A percentile compares a stretch with the other conserved stretches of the same genome.
These are phyloP conservation scores for Globisporangium splendens DNA, from an alignment of 352 stramenopile genomes.

Conservation along the genomic window DNA sequence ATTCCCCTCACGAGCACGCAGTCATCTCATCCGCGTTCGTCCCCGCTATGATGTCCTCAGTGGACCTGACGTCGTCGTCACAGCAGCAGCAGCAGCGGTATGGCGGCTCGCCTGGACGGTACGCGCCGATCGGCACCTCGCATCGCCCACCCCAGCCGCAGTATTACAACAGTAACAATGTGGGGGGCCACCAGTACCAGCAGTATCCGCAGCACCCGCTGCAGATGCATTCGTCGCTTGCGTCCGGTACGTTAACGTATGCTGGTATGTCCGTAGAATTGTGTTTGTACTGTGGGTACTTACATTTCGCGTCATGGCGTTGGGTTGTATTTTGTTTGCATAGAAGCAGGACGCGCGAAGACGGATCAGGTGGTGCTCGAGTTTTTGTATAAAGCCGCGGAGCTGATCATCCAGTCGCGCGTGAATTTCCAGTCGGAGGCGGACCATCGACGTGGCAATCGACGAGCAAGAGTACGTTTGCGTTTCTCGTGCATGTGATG, in stretches of 20 bases:
- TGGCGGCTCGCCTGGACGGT: constrained; percentile 6
- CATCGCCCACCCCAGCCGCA: constrained; percentile 9
- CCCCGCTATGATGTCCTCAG: constrained; percentile 12
- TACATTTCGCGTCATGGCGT: no score
- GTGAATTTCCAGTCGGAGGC: constrained; percentile 62
- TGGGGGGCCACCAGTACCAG: not conserved
- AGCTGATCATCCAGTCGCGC: constrained; percentile 80
- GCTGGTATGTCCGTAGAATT: no score
- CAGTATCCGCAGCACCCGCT: constrained; percentile 2
- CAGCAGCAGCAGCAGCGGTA: not conserved
- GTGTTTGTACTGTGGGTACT: not conserved
- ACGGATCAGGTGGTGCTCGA: constrained; percentile 85
- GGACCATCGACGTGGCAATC: constrained; percentile 34
- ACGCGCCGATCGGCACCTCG: constrained; percentile 3
- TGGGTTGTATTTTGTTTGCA: not conserved
- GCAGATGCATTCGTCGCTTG: constrained; percentile 8
- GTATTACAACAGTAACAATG: not conserved
- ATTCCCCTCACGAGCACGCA: no score
- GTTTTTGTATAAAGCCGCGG: constrained; percentile 78
- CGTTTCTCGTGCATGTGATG: not conserved
- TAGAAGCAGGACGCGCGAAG: constrained; percentile 58
- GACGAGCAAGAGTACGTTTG: constrained; percentile 53
- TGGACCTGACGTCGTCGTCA: constrained; percentile 8
- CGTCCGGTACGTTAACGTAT: constrained; percentile 10
- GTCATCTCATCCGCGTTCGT: not conserved